Evolutionary conservation across 176 grass and related monocot genomes (phyloP), one percentile per base, ranked within the genome.

Genomic region (Tillandsia leiboldiana): DNA sequence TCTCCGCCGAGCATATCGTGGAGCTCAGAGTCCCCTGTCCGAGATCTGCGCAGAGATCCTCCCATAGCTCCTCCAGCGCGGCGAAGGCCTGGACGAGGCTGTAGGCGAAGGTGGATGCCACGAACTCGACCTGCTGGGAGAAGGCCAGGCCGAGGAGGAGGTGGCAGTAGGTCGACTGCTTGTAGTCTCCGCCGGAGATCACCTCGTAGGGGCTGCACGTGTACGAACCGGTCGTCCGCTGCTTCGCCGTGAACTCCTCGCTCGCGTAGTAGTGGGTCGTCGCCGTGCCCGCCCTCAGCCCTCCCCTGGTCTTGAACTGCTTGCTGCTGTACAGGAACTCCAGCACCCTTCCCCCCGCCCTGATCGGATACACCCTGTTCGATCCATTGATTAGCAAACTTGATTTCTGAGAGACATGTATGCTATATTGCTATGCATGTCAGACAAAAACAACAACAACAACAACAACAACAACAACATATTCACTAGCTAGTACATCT

Each of bases 321-420:
- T 77, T 77, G 65, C 75, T 77, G 75, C 75, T 50, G 75, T 77
- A 77, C 51, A 77, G 68, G 65, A 77, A 77, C 18, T 77, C 75
- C 65, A 77, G 33, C 10, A 69, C 69, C 53, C 52, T 77, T 15
- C 75, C 75, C 3, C 65, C 65, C 3, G 66, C 6, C 51, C 42
- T 69, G 49, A 77, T 61, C 8, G 75, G 75, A 11, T 69, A 61
- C 42, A 69, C 12, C 29, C 75, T 77, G 51, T 47, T 9, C 24
- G 24, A 24, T 2, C 12, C 5, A 12, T 17, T 10, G 9, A 24
- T 24, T 24, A 48, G 12, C 24, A 24, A 24, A 24, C 24, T 24
- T 24, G 24, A 24, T 24, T 24, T 24, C 24, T 24, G 24, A 24
- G 24, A 24, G 10, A 57, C 2, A 57, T 57, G 12, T 57, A 57